These are phyloP conservation scores for Anthracocystis setariae DNA, from an alignment of 1,284 basidiomycete species.

Conservation along the genomic window DNA sequence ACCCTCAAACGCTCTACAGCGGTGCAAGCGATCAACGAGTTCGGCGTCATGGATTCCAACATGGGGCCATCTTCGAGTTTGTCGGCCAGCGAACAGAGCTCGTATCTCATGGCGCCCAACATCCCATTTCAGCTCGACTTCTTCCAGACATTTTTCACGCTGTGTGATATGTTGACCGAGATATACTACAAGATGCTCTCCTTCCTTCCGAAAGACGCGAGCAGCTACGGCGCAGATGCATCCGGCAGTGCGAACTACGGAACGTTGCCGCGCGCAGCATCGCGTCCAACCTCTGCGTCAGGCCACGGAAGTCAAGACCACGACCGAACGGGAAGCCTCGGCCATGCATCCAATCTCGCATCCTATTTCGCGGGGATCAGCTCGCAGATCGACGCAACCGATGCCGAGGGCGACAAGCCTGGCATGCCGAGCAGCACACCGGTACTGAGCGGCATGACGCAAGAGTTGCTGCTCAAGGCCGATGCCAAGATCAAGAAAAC, in stretches of 20 bases:
- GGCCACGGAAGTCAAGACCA: conserved; percentile 11
- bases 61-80: conserved; percentile 18
- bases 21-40: conserved; percentile 43
- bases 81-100: conserved; percentile 70
- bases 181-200: conserved; percentile 56
- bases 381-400: background rate
- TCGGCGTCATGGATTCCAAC: conserved; percentile 24
- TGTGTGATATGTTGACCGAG: conserved; percentile 57
- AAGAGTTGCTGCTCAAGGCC: conserved; percentile 53
- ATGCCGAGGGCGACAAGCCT: background rate
- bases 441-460: conserved; percentile 25
- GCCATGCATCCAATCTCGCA: conserved; percentile 10
- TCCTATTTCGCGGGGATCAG: background rate
- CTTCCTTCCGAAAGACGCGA: conserved; percentile 25
- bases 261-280: conserved; percentile 11
- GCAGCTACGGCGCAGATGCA: background rate
- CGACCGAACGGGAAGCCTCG: conserved; percentile 23
- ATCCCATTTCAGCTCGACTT: conserved; percentile 63
- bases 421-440: background rate
- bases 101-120: conserved; percentile 80
- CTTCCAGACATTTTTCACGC: conserved; percentile 55
- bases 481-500: conserved; percentile 58
- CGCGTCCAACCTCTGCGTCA: conserved; percentile 17
- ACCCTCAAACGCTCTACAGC: conserved; percentile 34
- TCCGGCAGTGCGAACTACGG: background rate